These are phyloP conservation scores for Brassica juncea DNA, from an alignment of 345 rosid genomes.

Conservation along the genomic window DNA sequence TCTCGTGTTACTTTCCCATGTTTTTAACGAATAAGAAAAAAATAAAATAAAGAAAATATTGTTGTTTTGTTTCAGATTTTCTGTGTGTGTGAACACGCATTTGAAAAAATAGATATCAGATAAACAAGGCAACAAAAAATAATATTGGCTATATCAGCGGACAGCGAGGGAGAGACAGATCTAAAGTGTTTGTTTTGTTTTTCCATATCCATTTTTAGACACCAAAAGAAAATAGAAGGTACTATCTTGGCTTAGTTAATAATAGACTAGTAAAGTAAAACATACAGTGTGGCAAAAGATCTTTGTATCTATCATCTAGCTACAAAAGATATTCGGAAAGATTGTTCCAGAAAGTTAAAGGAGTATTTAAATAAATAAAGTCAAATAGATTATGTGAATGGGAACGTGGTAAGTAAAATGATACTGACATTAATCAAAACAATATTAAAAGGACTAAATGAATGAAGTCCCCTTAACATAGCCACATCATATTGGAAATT, in stretches of 20 bases:
- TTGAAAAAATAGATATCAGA: not conserved
- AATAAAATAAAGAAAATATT: not conserved
- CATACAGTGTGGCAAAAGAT: too few species aligned
- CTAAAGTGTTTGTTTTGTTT: conserved; percentile 1
- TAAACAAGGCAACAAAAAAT: not conserved
- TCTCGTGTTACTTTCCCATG: not conserved
- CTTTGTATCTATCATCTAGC: too few species aligned
- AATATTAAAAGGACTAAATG: too few species aligned
- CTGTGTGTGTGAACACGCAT: conserved; percentile 7
- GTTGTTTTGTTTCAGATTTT: not conserved
- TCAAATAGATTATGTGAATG: too few species aligned
- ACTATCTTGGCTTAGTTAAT: not conserved
- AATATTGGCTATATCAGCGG: not conserved
- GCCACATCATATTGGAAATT: too few species aligned
- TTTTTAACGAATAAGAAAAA: not conserved
- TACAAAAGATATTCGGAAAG: too few species aligned
- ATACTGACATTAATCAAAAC: too few species aligned
- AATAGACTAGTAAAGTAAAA: not conserved
- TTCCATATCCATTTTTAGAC: conserved; percentile 10
- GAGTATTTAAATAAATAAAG: too few species aligned
- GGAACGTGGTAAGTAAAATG: too few species aligned
- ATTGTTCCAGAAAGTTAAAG: too few species aligned
- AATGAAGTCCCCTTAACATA: too few species aligned
- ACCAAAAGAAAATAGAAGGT: not conserved
- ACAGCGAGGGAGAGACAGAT: conserved; percentile 1